Conservation (phyloP, 768 basidiomycete species). For the Trichaptum fuscoviolaceum region DNA sequence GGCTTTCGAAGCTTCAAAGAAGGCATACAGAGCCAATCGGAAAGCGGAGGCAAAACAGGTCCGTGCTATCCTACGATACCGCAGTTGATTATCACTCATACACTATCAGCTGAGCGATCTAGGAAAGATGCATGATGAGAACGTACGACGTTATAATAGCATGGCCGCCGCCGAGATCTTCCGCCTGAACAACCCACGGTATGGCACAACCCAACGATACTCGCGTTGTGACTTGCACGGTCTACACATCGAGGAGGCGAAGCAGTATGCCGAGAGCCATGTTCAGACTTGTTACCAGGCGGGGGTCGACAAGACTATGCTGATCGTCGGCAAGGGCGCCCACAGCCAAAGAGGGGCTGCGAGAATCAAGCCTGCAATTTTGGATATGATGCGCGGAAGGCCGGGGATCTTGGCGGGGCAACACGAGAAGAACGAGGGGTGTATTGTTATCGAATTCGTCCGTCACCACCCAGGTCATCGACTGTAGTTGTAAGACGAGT, state of each 20-base stretch:
- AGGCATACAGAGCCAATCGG: background rate
- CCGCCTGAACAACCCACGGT: background rate
- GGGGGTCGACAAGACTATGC: slow-evolving; percentile 2
- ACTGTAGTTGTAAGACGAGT: too few relatives aligned
- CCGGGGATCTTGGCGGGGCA: too few relatives aligned
- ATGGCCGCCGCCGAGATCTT: slow-evolving; percentile 1
- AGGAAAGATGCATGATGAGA: too few relatives aligned
- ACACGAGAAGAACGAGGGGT: too few relatives aligned
- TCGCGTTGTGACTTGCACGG: background rate
- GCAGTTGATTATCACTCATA: too few relatives aligned
- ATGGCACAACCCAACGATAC: background rate
- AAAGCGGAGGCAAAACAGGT: background rate
- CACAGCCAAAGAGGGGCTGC: background rate
- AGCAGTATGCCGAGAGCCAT: background rate
- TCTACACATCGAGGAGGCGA: slow-evolving; percentile 1
- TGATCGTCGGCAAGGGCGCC: slow-evolving; percentile 1
- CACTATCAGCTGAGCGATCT: too few relatives aligned
- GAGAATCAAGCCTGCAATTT: background rate
- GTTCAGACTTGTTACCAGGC: background rate
- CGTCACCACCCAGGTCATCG: too few relatives aligned
- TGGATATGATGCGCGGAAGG: background rate
- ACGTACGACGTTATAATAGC: too few relatives aligned
- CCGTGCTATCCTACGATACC: background rate
- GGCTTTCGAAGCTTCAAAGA: background rate
- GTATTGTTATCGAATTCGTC: too few relatives aligned